Evolutionary conservation across 2,329 filamentous ascomycete species (phyloP).

Genomic region (Alternaria sp.): DNA sequence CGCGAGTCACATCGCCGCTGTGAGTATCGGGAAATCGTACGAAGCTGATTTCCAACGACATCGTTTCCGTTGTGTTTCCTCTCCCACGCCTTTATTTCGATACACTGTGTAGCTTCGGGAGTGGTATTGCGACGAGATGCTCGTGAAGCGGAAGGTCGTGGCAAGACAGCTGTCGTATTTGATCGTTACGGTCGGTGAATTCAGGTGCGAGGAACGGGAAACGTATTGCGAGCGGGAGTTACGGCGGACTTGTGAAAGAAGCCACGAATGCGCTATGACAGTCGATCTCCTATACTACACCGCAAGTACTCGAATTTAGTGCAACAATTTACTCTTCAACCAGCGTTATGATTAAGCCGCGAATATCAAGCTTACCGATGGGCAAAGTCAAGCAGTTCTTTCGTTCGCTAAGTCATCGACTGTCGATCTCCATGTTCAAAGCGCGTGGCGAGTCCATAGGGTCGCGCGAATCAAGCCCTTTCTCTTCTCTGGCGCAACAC

Average conservation of each 20-base stretch:
- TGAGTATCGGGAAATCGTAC: neutral
- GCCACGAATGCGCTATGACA: neutral
- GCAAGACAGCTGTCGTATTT: neutral
- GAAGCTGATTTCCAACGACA: neutral
- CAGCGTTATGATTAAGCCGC: neutral
- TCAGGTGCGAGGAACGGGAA: neutral
- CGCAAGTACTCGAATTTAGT: neutral
- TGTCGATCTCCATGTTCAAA: neutral
- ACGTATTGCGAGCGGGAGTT: neutral
- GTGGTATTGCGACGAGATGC: neutral
- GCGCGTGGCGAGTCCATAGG: neutral
- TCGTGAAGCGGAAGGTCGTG: neutral
- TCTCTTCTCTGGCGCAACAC: neutral
- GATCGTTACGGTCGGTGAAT: neutral
- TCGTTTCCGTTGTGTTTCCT: neutral
- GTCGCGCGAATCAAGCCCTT: neutral
- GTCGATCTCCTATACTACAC: neutral
- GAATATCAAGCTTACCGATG: neutral
- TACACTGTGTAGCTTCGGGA: neutral
- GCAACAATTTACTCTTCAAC: neutral
- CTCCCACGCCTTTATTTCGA: neutral
- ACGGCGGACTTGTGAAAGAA: neutral
- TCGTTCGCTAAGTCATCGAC: neutral
- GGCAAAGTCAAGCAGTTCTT: constrained; percentile 1
- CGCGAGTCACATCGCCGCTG: neutral